These are phyloP conservation scores for Neurospora sp. DNA, from an alignment of 495 filamentous ascomycete species.

Conservation along the genomic window DNA sequence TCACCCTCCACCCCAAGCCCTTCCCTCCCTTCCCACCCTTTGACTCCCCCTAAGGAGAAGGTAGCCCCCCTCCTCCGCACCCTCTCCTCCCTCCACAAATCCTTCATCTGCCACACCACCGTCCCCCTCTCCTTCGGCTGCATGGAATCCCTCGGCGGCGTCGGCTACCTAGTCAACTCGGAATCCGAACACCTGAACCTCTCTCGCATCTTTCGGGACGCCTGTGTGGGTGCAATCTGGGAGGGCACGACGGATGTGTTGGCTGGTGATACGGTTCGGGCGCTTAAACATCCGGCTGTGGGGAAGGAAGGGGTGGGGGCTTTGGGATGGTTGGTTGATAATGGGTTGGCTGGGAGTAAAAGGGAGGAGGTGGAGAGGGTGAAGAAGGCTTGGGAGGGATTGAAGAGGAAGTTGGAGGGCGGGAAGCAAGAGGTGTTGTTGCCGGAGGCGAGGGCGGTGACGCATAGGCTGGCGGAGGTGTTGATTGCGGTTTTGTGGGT, in stretches of 20 bases:
- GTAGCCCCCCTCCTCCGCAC: slow-evolving; percentile 44
- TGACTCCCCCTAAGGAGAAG: slow-evolving; percentile 4
- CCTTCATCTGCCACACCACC: slow-evolving; percentile 42
- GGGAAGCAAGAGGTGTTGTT: slow-evolving; percentile 17
- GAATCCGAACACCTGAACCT: slow-evolving; percentile 54
- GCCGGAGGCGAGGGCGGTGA: slow-evolving; percentile 23
- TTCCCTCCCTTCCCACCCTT: not conserved
- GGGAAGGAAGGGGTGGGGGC: slow-evolving; percentile 29
- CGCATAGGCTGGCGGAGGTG: slow-evolving; percentile 24
- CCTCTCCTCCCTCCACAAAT: slow-evolving; percentile 58
- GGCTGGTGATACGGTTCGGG: slow-evolving; percentile 49
- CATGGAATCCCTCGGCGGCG: slow-evolving; percentile 65
- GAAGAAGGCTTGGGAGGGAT: slow-evolving; percentile 12
- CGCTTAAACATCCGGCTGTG: slow-evolving; percentile 38
- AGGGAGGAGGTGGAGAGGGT: not conserved
- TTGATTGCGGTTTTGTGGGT: slow-evolving; percentile 24
- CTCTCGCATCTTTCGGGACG: slow-evolving; percentile 54
- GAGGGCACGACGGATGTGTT: slow-evolving; percentile 69
- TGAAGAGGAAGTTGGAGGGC: slow-evolving; percentile 10
- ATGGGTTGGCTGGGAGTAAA: not conserved
- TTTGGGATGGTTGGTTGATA: slow-evolving; percentile 28
- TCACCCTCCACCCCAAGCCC: not conserved
- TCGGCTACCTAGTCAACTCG: slow-evolving; percentile 59
- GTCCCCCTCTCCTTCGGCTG: slow-evolving; percentile 50
- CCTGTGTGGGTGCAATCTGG: slow-evolving; percentile 58